These are phyloP conservation scores for Eragrostis tef DNA, from an alignment of 202 grass and related monocot species.

Conservation along the genomic window DNA sequence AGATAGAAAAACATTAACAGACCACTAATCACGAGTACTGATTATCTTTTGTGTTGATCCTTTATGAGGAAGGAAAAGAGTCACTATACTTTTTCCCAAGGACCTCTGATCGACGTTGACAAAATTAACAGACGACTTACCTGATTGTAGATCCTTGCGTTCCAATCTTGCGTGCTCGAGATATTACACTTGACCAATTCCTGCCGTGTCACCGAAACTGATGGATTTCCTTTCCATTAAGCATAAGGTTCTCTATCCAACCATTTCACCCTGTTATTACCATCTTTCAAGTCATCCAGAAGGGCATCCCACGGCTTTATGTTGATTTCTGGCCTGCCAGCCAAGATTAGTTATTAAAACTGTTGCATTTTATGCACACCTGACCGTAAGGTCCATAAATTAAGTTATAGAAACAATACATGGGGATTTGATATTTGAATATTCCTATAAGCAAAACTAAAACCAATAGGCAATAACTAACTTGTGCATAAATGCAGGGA, in stretches of 20 bases:
- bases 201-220: slow-evolving; percentile 57
- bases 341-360: slow-evolving; percentile 7
- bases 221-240: slow-evolving; percentile 94
- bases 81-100: background rate
- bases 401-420: background rate
- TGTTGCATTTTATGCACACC: background rate
- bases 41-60: too few species aligned
- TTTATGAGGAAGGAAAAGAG: background rate
- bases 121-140: slow-evolving; percentile 39
- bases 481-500: background rate
- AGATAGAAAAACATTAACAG: too few species aligned
- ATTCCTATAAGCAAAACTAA: background rate
- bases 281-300: slow-evolving; percentile 54
- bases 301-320: slow-evolving; percentile 83
- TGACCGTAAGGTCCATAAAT: background rate
- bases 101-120: background rate
- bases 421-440: background rate
- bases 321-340: slow-evolving; percentile 85
- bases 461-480: background rate
- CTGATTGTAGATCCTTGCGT: slow-evolving; percentile 76
- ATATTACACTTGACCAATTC: slow-evolving; percentile 80
- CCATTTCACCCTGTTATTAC: slow-evolving; percentile 60
- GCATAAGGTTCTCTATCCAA: slow-evolving; percentile 77
- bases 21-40: background rate
- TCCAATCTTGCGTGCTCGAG: slow-evolving; percentile 71